Evolutionary conservation across 345 rosid genomes (phyloP), one percentile per base, ranked within the genome.

Genomic region (Nephelium lappaceum): DNA sequence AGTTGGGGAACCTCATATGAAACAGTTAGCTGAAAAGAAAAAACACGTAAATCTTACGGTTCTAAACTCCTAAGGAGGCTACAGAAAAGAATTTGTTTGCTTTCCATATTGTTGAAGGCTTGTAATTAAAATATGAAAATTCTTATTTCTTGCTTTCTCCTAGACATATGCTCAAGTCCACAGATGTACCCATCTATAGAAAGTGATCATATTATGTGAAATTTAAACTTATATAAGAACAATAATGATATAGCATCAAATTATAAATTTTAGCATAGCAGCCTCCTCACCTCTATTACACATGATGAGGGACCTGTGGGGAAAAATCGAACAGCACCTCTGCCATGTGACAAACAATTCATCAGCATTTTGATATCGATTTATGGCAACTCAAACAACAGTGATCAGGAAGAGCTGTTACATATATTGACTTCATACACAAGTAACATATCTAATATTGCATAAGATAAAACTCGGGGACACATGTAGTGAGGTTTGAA

Each of bases 1-100:
- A 96, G 88, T 75, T 82, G 86, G 11, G 99, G 99, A 81, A 96
- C 97, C 80, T 96, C 98, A 41, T 94, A 96, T 24, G 99, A 93
- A 81, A 94, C 91, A 9, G 97, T 96, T 68, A 96, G 90, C 99
- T 96, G 95, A 80, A 82, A 84, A 72, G 70, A n/a, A 75, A 75
- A 43, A 75, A 55, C 51, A 75, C 19, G 51, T 38, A 77, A 65
- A 16, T 25, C 27, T 76, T 19, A 63, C 72, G 75, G 45, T 23
- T 45, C 14, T 76, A 64, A 67, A 23, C 55, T 45, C 51, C 2
- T n/a, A 3, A 53, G 53, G 8, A 57, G 62, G 15, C 21, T 24
- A 19, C 11, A 24, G 2, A 16, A 27, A 38, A 24, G 23, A 24
- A 73, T 24, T 61, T 42, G 25, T 12, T 61, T 5, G 11, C 66